Evolutionary conservation across 2,329 filamentous ascomycete genomes (phyloP), one percentile per base, ranked within the genome.

Genomic region (Hypoxylon sp.): DNA sequence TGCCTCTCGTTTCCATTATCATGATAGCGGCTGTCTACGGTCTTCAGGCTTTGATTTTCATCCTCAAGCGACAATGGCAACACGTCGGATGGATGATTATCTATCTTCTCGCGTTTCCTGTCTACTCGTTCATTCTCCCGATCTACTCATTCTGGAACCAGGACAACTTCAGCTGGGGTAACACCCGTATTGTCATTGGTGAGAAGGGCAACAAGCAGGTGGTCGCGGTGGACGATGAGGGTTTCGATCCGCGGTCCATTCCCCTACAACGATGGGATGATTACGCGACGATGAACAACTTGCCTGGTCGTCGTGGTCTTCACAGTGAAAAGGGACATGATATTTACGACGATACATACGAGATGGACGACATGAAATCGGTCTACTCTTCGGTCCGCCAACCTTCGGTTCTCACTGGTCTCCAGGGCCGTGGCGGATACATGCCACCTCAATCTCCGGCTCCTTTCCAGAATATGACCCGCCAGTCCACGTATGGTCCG

Each of bases 81-180:
- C 95, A 98, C 78, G 89, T 99, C 68, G 96, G 96, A 73, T 99
- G 96, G 96, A 98, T 99, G 94, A 91, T 99, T 72, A 98, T 99
- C 78, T 99, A 99, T 82, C 87, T 99, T 69, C 74, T 97, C n/a
- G 96, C 96, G 2, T 98, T 92, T 84, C 96, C 96, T 0, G 92
- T 99, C 74, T 98, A 95, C 84, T 96, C 92, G 3, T 93, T 99
- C 75, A 79, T 97, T 70, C 87, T 99, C 11, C 96, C 96, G 0
- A 83, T 99, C 70, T 99, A 98, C 84, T 97, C 95, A 0, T 99
- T 99, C 91, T 99, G 96, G 96, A 97, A 98, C 82, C 94, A 98
- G 80, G 96, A 99, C 81, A 95, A 99, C 82, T 99, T 99, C 86
- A 91, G 91, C 1, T 99, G 96, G 96, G 96, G 96, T 86, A 98